These are phyloP conservation scores for Ambrosiella beaveri DNA, from an alignment of 2,329 filamentous ascomycete species.

Conservation along the genomic window DNA sequence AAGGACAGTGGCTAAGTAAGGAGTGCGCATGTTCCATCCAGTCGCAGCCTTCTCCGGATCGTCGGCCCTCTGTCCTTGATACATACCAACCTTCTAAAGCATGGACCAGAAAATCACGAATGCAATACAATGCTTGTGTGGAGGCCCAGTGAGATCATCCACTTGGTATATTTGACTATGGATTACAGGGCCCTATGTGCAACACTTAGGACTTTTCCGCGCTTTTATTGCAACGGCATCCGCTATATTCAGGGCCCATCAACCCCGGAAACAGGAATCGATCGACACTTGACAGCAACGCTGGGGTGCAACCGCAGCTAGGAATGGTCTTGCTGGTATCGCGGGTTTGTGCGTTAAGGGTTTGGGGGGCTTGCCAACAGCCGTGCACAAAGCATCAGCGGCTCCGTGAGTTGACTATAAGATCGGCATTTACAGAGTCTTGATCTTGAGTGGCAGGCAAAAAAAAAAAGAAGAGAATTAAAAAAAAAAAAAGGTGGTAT, in stretches of 20 bases:
- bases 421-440: background rate
- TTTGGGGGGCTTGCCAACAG: background rate
- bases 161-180: background rate
- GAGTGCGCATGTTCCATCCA: background rate
- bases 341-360: background rate
- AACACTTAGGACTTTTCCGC: background rate
- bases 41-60: background rate
- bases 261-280: background rate
- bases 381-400: background rate
- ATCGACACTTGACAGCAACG: background rate
- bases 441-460: background rate
- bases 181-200: background rate
- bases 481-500: background rate
- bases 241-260: background rate
- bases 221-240: background rate
- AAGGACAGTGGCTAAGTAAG: slow-evolving; percentile 1
- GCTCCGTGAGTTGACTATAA: background rate
- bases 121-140: background rate
- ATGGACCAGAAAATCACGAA: background rate
- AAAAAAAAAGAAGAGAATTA: background rate
- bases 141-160: background rate
- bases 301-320: background rate
- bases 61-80: background rate
- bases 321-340: background rate
- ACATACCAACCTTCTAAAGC: background rate